Evolutionary conservation across 495 filamentous ascomycete genomes (phyloP).

Genomic region (Parmelia sp.): DNA sequence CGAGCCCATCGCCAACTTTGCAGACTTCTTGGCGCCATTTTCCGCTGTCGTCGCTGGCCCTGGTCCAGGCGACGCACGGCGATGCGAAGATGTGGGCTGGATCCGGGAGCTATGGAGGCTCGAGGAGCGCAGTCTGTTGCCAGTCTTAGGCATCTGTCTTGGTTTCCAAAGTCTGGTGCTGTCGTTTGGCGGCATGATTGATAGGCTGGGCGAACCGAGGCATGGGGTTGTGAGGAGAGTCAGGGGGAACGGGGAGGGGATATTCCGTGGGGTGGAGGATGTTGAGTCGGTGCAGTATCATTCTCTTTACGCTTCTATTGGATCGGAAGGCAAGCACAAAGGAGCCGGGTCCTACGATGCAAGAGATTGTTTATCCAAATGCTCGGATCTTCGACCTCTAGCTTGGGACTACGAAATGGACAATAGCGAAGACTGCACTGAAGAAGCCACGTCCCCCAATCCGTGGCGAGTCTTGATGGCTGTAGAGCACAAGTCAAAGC

Average conservation of each 20-base stretch:
- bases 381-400: constrained; percentile 48
- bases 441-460: neutral
- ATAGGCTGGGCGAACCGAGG: constrained; percentile 57
- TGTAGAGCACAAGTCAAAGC: constrained; percentile 59
- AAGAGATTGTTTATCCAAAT: neutral
- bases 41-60: constrained; percentile 76
- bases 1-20: constrained; percentile 35
- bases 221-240: constrained; percentile 75
- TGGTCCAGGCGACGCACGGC: constrained; percentile 63
- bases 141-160: constrained; percentile 83
- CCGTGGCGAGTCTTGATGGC: constrained; percentile 64
- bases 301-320: constrained; percentile 65
- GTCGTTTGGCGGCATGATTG: constrained; percentile 58
- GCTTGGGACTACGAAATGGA: constrained; percentile 51
- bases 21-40: constrained; percentile 51
- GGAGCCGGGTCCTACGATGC: neutral
- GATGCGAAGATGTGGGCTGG: constrained; percentile 69
- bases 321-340: constrained; percentile 30
- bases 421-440: neutral
- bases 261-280: constrained; percentile 50
- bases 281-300: constrained; percentile 82
- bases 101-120: constrained; percentile 73
- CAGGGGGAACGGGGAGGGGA: constrained; percentile 41
- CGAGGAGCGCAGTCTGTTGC: constrained; percentile 49
- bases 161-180: constrained; percentile 81